phyloP scores from a whole-genome alignment of 2,329 filamentous ascomycete genomes.

The Knufia fluminis region DNA sequence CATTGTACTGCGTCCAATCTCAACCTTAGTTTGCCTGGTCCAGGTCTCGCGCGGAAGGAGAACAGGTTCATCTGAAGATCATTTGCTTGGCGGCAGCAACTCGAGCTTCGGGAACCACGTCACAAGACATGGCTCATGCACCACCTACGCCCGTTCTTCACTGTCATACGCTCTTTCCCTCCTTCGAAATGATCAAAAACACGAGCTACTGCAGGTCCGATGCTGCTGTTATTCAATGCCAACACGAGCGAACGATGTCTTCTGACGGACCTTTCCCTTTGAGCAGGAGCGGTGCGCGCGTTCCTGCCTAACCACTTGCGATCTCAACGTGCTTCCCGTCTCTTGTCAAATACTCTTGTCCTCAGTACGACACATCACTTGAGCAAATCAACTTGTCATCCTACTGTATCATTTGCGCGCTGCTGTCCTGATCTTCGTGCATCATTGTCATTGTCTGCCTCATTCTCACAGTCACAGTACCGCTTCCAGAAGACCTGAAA shows the following conservation, averaged over 20 bases:
- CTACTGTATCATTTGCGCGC: background rate
- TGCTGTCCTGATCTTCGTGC: background rate
- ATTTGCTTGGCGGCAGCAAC: no score
- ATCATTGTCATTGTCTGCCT: background rate
- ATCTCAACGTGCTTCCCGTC: background rate
- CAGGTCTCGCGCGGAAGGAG: no score
- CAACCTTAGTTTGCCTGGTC: no score
- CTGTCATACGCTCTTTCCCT: background rate
- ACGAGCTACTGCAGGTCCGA: background rate
- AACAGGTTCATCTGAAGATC: no score
- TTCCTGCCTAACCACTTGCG: background rate
- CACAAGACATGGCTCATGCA: background rate
- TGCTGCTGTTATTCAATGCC: background rate
- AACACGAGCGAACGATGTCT: background rate
- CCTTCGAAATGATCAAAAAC: background rate
- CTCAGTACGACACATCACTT: background rate
- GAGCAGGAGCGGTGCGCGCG: background rate
- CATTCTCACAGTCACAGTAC: background rate
- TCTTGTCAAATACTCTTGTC: background rate
- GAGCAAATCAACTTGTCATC: background rate
- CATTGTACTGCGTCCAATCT: no score
- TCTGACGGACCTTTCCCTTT: background rate
- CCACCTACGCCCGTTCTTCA: background rate
- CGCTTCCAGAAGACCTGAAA: background rate
- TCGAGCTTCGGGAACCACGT: background rate